Percentiles rank a stretch among this genome's conserved stretches.
Evolutionary conservation across 2,329 filamentous ascomycete genomes (phyloP).

Genomic region (Hypoxylon sp.): DNA sequence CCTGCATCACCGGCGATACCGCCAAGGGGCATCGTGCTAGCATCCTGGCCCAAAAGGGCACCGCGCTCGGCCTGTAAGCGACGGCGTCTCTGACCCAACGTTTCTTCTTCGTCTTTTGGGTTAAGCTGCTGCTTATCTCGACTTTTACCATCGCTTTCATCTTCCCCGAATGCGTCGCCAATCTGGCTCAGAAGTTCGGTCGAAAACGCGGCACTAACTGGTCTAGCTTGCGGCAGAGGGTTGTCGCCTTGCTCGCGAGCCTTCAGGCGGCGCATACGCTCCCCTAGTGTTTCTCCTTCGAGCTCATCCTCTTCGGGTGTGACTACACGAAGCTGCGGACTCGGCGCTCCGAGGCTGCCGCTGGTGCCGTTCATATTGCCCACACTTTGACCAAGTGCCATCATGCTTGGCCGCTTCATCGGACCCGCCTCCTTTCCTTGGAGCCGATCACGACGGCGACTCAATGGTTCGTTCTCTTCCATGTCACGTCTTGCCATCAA

Average conservation of each 20-base stretch:
- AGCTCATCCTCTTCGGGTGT: conserved; percentile 57
- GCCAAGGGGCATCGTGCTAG: conserved; percentile 42
- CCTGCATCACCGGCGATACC: conserved; percentile 48
- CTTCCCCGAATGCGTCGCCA: conserved; percentile 57
- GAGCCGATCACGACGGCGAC: conserved; percentile 76
- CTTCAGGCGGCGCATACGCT: conserved; percentile 70
- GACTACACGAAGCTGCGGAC: conserved; percentile 44
- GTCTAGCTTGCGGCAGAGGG: conserved; percentile 60
- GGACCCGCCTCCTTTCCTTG: conserved; percentile 63
- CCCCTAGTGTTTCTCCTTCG: conserved; percentile 72
- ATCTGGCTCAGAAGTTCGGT: conserved; percentile 73
- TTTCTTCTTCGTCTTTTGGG: conserved; percentile 70
- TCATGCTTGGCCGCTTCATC: conserved; percentile 54
- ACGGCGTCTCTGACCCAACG: conserved; percentile 77
- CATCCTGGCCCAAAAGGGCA: conserved; percentile 66
- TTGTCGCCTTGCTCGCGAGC: conserved; percentile 59
- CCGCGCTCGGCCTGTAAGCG: conserved; percentile 75
- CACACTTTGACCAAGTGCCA: conserved; percentile 50
- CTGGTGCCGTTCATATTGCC: conserved; percentile 32
- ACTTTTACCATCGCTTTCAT: conserved; percentile 46
- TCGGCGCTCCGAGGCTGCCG: conserved; percentile 39
- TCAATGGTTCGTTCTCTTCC: conserved; percentile 92
- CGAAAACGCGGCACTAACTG: conserved; percentile 72
- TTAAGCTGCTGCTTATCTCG: conserved; percentile 44
- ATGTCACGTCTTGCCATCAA: conserved; percentile 82